phyloP scores from a whole-genome alignment of 768 basidiomycete species.

The Pleurotus platypus region DNA sequence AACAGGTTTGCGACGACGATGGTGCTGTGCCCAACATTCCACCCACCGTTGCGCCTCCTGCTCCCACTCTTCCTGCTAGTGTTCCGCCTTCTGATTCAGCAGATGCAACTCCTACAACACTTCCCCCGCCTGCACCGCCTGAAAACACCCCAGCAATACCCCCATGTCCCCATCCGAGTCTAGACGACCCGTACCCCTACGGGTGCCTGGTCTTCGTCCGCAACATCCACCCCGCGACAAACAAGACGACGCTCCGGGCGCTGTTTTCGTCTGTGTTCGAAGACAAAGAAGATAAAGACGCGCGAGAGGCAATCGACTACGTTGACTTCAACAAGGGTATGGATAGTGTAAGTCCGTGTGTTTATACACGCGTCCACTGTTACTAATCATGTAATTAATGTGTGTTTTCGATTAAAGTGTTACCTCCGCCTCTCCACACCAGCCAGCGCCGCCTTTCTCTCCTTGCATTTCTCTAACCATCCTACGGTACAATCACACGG shows the following conservation, averaged over 20 bases:
- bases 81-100: not conserved
- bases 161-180: conserved; percentile 11
- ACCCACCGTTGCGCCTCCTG: not conserved
- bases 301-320: conserved; percentile 51
- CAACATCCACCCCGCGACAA: conserved; percentile 70
- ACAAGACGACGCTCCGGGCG: conserved; percentile 72
- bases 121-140: not conserved
- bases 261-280: conserved; percentile 47
- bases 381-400: no score
- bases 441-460: conserved; percentile 38
- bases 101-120: conserved; percentile 10
- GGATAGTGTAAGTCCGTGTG: conserved; percentile 50
- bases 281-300: not conserved
- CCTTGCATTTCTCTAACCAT: conserved; percentile 37
- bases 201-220: conserved; percentile 70
- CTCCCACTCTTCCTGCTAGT: not conserved
- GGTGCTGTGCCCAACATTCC: conserved; percentile 12
- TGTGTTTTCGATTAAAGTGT: conserved; percentile 42
- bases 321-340: conserved; percentile 78
- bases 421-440: conserved; percentile 64
- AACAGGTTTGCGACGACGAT: conserved; percentile 35
- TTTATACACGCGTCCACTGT: not conserved
- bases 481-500: conserved; percentile 42
- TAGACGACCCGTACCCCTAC: conserved; percentile 48
- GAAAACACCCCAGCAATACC: not conserved